phyloP scores from a whole-genome alignment of 768 basidiomycete species.

The Ramaria sp. region DNA sequence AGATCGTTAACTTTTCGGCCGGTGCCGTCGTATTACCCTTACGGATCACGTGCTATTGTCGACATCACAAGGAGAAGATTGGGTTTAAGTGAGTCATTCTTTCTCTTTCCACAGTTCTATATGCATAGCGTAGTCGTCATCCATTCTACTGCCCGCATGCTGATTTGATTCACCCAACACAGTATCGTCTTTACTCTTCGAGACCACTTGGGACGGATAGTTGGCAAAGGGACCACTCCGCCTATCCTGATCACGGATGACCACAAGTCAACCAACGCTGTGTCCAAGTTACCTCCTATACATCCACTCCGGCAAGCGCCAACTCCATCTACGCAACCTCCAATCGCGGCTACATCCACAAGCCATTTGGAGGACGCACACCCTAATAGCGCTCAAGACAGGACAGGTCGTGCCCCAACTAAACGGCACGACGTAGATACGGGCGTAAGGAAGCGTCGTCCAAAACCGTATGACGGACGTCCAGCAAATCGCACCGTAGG shows the following conservation, averaged over 20 bases:
- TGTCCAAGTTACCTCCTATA: constrained; percentile 6
- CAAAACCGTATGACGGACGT: constrained; percentile 55
- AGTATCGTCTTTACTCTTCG: constrained; percentile 81
- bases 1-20: constrained; percentile 77
- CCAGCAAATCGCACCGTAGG: neutral
- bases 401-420: neutral
- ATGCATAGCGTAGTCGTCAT: neutral
- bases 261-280: constrained; percentile 64
- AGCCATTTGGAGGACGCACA: neutral
- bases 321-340: neutral
- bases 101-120: neutral
- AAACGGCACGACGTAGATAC: constrained; percentile 11
- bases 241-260: constrained; percentile 99
- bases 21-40: constrained; percentile 88
- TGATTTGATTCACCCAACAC: neutral
- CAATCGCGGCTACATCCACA: neutral
- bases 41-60: constrained; percentile 95
- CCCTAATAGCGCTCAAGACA: neutral
- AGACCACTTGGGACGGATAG: constrained; percentile 65
- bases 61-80: constrained; percentile 94
- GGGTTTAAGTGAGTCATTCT: constrained; percentile 47
- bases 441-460: constrained; percentile 39
- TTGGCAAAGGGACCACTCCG: constrained; percentile 72
- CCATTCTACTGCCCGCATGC: neutral
- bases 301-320: constrained; percentile 6